These are phyloP conservation scores for Mediolabrus comicus DNA, from an alignment of 108 stramenopile genomes.

Conservation along the genomic window DNA sequence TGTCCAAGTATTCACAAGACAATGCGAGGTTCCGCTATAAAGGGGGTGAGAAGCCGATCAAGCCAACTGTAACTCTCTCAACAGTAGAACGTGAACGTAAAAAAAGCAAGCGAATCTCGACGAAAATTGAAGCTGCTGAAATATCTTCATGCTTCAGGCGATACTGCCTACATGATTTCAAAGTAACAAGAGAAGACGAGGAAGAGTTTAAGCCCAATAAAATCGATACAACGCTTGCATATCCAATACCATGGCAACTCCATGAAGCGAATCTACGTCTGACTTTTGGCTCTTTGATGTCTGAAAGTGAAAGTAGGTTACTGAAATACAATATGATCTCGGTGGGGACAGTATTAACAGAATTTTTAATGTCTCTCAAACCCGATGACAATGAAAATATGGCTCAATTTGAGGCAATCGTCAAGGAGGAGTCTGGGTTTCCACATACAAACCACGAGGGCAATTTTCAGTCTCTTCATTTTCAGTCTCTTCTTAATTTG, in stretches of 20 bases:
- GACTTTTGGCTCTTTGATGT: not conserved
- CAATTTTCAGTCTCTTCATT: too few relatives aligned
- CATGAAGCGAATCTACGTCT: not conserved
- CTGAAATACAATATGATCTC: constrained; percentile 1
- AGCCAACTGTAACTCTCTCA: not conserved
- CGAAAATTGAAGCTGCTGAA: not conserved
- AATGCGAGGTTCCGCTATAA: not conserved
- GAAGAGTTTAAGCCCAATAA: not conserved
- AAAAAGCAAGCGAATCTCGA: constrained; percentile 3
- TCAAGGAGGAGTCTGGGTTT: too few relatives aligned
- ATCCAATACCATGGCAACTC: not conserved
- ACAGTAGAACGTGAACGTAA: not conserved
- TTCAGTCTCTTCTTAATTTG: not conserved
- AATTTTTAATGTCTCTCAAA: not conserved
- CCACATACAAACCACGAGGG: too few relatives aligned
- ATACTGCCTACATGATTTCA: constrained; percentile 1
- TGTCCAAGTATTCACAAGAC: not conserved
- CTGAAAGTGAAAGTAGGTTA: not conserved
- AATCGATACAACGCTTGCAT: not conserved
- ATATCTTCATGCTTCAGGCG: not conserved
- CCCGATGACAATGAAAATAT: not conserved
- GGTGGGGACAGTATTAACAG: not conserved
- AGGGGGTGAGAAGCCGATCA: not conserved
- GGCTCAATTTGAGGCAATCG: not conserved
- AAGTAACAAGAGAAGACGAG: not conserved